Evolutionary conservation across 139 green algal genomes (phyloP).

Genomic region (Yamagishiella unicocca): DNA sequence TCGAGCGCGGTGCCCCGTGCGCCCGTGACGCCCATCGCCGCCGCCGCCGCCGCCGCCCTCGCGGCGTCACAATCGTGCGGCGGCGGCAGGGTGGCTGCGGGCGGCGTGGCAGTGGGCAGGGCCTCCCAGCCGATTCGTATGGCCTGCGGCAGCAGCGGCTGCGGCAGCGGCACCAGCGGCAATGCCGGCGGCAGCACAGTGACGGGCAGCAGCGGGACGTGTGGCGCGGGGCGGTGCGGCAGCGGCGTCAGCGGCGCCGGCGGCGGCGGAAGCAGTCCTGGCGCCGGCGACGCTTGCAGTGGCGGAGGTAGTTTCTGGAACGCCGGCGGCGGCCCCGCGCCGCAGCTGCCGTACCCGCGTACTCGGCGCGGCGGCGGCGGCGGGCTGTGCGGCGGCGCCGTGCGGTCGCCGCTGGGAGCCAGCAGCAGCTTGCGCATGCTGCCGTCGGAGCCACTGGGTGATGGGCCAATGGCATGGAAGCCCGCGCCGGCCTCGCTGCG

Average conservation of each 20-base stretch:
- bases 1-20: too few relatives aligned
- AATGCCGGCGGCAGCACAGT: neutral
- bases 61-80: neutral
- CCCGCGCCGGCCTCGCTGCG: neutral
- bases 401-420: neutral
- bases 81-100: neutral
- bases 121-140: neutral
- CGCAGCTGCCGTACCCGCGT: constrained; percentile 13
- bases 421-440: neutral
- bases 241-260: neutral
- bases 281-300: neutral
- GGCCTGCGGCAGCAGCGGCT: too few relatives aligned
- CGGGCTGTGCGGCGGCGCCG: neutral
- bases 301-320: neutral
- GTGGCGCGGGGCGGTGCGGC: neutral
- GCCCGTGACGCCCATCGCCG: neutral
- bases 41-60: neutral
- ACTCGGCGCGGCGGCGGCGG: neutral
- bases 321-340: neutral
- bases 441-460: neutral
- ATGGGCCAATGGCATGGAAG: neutral
- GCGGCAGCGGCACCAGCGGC: neutral
- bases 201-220: neutral
- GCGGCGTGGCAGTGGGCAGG: neutral
- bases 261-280: neutral